phyloP scores from a whole-genome alignment of 306 rosid genomes.

The Vicia villosa region DNA sequence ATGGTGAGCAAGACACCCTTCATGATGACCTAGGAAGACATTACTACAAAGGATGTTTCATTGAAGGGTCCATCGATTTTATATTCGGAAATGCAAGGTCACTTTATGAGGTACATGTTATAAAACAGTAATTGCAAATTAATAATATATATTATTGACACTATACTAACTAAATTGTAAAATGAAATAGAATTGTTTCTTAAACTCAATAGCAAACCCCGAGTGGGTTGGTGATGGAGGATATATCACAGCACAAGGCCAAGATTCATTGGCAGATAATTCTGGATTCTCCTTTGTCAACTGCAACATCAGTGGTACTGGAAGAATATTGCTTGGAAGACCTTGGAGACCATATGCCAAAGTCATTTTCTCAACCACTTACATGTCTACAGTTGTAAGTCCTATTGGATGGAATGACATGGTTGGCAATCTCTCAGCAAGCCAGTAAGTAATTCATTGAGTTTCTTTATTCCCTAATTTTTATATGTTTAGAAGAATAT shows the following conservation, averaged over 20 bases:
- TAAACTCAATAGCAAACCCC: slow-evolving; percentile 56
- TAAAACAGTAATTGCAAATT: too few relatives aligned
- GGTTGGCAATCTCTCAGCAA: slow-evolving; percentile 61
- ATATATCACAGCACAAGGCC: slow-evolving; percentile 67
- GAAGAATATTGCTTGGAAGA: slow-evolving; percentile 81
- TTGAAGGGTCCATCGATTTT: too few relatives aligned
- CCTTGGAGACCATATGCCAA: slow-evolving; percentile 74
- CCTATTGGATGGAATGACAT: slow-evolving; percentile 74
- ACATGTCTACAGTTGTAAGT: slow-evolving; percentile 62
- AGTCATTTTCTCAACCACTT: slow-evolving; percentile 59
- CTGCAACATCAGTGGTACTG: slow-evolving; percentile 62
- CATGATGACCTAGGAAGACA: too few relatives aligned
- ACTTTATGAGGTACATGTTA: too few relatives aligned
- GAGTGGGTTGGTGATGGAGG: slow-evolving; percentile 52
- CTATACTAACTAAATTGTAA: too few relatives aligned
- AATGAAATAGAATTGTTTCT: too few relatives aligned
- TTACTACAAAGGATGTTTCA: too few relatives aligned
- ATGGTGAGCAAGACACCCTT: too few relatives aligned
- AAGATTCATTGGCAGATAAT: slow-evolving; percentile 44
- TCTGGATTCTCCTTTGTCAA: slow-evolving; percentile 77
- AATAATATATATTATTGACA: too few relatives aligned
- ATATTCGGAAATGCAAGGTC: too few relatives aligned
- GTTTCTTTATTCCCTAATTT: too few relatives aligned
- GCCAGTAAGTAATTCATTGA: slow-evolving; percentile 41
- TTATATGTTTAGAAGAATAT: background rate